Base-by-base conservation (phyloP, 1,284 basidiomycete genomes). In the Erythrobasidium hasegawianum region DNA sequence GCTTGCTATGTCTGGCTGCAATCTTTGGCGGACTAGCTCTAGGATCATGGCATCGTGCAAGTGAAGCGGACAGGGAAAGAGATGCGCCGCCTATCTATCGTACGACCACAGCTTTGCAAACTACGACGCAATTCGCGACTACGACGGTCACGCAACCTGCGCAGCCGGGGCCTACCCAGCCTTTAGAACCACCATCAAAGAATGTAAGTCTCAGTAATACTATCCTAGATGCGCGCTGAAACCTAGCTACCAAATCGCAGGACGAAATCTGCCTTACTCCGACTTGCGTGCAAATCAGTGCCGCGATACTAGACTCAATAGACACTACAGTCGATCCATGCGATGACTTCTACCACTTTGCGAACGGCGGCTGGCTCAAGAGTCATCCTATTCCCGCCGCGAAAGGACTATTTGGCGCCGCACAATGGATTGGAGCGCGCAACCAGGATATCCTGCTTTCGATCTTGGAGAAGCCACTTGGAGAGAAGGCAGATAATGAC, bases 341-440 rank as follows among this genome's bases (percentile, higher is more conserved):
- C 79, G 89, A 97, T 72, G 87, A 94, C 78, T 97, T 97, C 76
- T 97, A 95, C 76, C 83, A 87, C 70, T 98, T 88, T 78, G 85
- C 69, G 69, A 76, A 79, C 72, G 89, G 89, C 22, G 90, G 90
- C 24, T 97, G 92, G 92, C 81, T 88, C 26, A 83, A 83, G 57
- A 78, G 81, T 0, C 85, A 94, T 75, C 87, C 88, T 22, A 83
- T 97, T 57, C 92, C 93, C 1, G 85, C 88, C 0, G 90, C 90
- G 76, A 89, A 90, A 74, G 84, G 86, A 29, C 80, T 81, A 57
- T 87, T 83, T 71, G 79, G 79, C 9, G 73, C 76, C 7, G 80
- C 81, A 72, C 70, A 79, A 55, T 75, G 76, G 33, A 70, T 73
- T n/a, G 77, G 79, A n/a, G 68, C 73, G 4, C 76, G 78, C 57